These are phyloP conservation scores for Globisporangium abappressorium DNA, from an alignment of 352 stramenopile species.

Conservation along the genomic window DNA sequence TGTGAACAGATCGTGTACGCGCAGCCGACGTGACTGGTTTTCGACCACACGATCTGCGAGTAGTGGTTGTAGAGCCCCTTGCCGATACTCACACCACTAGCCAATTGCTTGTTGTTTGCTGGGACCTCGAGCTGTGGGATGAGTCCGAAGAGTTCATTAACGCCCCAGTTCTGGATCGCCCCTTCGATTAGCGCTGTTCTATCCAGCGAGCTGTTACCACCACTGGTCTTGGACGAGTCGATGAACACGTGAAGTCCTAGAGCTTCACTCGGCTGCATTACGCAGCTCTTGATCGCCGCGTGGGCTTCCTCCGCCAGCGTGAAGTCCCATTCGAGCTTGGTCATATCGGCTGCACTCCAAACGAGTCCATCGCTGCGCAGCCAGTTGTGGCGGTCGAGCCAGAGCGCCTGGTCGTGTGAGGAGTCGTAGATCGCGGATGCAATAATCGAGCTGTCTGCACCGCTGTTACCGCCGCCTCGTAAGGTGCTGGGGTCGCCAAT, in stretches of 20 bases:
- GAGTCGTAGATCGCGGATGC: conserved; percentile 4
- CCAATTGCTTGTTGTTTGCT: background rate
- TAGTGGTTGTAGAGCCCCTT: conserved; percentile 12
- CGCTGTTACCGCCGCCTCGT: background rate
- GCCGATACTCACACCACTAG: conserved; percentile 4
- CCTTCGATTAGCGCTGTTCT: conserved; percentile 13
- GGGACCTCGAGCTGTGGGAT: conserved; percentile 11
- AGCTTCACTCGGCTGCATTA: background rate
- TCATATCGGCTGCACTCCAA: conserved; percentile 14
- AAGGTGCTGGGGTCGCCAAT: background rate
- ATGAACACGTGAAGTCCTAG: conserved; percentile 13
- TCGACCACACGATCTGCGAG: conserved; percentile 19
- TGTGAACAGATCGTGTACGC: conserved; percentile 12
- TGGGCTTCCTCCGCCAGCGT: conserved; percentile 15
- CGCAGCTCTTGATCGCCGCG: conserved; percentile 11
- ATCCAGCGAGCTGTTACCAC: background rate
- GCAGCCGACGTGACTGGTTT: conserved; percentile 17
- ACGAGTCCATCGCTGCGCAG: conserved; percentile 20
- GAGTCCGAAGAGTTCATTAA: conserved; percentile 14
- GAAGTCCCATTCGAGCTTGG: conserved; percentile 9
- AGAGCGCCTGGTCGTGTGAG: conserved; percentile 10
- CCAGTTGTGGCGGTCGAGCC: conserved; percentile 22
- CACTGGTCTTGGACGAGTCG: conserved; percentile 1
- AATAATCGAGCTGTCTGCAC: background rate
- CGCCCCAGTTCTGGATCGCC: conserved; percentile 16